These are phyloP conservation scores for Balakata baccata DNA, from an alignment of 345 rosid species.

Conservation along the genomic window DNA sequence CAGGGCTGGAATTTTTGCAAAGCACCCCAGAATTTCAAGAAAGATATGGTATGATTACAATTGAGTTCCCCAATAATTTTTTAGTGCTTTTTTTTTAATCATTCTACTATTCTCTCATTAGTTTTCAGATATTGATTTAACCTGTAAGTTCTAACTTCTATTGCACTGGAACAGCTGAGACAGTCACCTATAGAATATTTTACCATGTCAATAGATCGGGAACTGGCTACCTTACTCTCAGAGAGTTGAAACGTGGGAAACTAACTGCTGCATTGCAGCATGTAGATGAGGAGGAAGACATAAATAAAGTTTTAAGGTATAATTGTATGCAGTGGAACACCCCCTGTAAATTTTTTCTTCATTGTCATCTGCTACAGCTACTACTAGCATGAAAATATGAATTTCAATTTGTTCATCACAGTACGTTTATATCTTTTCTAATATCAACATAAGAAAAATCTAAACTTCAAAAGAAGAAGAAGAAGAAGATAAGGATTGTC, in stretches of 20 bases:
- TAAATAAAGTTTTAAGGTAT: slow-evolving; percentile 92
- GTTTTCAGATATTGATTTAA: not conserved
- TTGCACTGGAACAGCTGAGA: slow-evolving; percentile 73
- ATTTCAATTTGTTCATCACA: not conserved
- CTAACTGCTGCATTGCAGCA: slow-evolving; percentile 79
- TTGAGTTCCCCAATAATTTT: not conserved
- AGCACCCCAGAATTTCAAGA: slow-evolving; percentile 83
- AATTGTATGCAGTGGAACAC: no score
- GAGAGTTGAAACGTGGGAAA: slow-evolving; percentile 92
- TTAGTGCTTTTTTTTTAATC: not conserved
- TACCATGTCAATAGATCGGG: slow-evolving; percentile 85
- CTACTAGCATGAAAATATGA: not conserved
- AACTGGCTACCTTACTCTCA: slow-evolving; percentile 78
- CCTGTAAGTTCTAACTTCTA: slow-evolving; percentile 10
- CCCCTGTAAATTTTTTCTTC: not conserved
- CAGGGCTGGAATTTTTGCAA: slow-evolving; percentile 73
- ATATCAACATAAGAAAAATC: not conserved
- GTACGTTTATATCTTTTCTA: not conserved
- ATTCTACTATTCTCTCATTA: slow-evolving; percentile 12
- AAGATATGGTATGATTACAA: slow-evolving; percentile 64
- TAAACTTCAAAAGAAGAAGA: no score
- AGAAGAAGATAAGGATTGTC: not conserved
- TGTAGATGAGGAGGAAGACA: slow-evolving; percentile 99
- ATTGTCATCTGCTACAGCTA: not conserved
- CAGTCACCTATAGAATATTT: slow-evolving; percentile 93